These are phyloP conservation scores for Pseudocohnilembus persalinus DNA, from an alignment of 169 alveolate species.

Conservation along the genomic window DNA sequence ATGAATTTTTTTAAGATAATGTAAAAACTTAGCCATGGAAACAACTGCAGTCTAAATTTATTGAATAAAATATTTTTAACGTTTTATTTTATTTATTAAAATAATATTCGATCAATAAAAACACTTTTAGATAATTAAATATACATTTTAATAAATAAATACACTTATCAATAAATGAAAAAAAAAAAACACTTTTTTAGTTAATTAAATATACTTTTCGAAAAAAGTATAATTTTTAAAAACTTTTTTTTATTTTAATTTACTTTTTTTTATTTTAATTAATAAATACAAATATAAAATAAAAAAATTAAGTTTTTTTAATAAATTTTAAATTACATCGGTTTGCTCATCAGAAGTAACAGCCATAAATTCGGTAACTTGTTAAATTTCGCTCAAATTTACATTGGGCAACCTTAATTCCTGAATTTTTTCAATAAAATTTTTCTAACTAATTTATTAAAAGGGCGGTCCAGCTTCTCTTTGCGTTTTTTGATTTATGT, in stretches of 20 bases:
- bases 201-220: too few relatives aligned
- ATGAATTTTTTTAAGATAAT: slow-evolving; percentile 15
- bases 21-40: not conserved
- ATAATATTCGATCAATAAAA: not conserved
- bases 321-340: too few relatives aligned
- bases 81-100: too few relatives aligned
- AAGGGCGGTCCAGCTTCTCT: not conserved
- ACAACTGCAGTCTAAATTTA: not conserved
- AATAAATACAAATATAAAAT: too few relatives aligned
- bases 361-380: slow-evolving; percentile 4
- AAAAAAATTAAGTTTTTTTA: too few relatives aligned
- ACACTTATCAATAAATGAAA: too few relatives aligned
- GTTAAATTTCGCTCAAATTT: not conserved
- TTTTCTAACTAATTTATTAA: not conserved
- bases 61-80: not conserved
- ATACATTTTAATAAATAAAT: too few relatives aligned
- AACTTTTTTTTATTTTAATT: too few relatives aligned
- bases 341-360: slow-evolving; percentile 3
- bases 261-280: too few relatives aligned
- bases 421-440: slow-evolving; percentile 7
- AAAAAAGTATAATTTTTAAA: too few relatives aligned
- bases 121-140: not conserved
- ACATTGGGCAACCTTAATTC: slow-evolving; percentile 3
- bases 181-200: too few relatives aligned
- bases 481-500: slow-evolving; percentile 1